Evolutionary conservation across 306 rosid genomes (phyloP).

Genomic region (Calophaca sinica): DNA sequence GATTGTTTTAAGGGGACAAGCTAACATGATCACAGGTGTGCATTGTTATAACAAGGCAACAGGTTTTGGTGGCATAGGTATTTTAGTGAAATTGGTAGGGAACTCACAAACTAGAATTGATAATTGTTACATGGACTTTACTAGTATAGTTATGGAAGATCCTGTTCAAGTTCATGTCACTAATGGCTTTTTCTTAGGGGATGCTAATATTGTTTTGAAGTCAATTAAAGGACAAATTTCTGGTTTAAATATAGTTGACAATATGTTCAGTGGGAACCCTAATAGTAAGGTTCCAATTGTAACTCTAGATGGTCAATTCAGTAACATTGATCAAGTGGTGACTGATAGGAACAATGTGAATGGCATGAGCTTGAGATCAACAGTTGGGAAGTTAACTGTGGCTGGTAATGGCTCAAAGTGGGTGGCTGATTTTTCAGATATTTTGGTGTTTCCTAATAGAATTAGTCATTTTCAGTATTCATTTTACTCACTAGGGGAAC

Average conservation of each 20-base stretch:
- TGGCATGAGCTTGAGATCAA: constrained; percentile 61
- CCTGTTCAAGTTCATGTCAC: constrained; percentile 76
- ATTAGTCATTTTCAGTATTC: constrained; percentile 62
- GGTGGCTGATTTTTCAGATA: constrained; percentile 61
- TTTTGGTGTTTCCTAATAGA: constrained; percentile 59
- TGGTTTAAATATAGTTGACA: constrained; percentile 63
- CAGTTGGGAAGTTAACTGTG: constrained; percentile 55
- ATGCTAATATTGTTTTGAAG: constrained; percentile 62
- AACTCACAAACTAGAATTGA: constrained; percentile 66
- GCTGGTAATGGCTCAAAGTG: constrained; percentile 56
- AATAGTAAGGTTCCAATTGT: constrained; percentile 51
- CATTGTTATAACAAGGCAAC: constrained; percentile 75
- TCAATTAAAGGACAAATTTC: constrained; percentile 55
- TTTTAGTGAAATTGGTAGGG: constrained; percentile 56
- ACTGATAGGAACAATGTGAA: constrained; percentile 60
- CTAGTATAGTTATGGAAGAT: constrained; percentile 64
- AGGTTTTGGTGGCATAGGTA: constrained; percentile 67
- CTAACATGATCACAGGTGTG: constrained; percentile 65
- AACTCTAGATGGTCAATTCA: constrained; percentile 54
- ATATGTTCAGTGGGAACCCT: constrained; percentile 59
- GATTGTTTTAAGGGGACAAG: constrained; percentile 65
- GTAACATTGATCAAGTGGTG: constrained; percentile 61
- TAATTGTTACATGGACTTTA: constrained; percentile 68
- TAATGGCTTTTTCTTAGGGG: constrained; percentile 66
- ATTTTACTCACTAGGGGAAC: constrained; percentile 43